Conservation (phyloP, 192 early-diverging fungal species). For the Gamsiella multidivaricata region DNA sequence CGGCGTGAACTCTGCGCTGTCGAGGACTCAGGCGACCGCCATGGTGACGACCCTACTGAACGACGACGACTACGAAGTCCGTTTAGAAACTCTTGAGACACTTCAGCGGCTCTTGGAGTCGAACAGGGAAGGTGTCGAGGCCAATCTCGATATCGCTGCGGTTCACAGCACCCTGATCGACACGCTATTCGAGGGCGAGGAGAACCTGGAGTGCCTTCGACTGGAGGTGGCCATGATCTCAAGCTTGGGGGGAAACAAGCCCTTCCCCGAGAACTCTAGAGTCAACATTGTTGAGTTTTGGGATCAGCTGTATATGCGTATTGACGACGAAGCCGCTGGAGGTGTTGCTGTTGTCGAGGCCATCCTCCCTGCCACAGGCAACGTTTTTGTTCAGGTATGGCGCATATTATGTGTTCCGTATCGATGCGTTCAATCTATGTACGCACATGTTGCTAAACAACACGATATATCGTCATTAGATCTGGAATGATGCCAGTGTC, state of each 20-base stretch:
- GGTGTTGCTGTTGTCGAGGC: slow-evolving; percentile 64
- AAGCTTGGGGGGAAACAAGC: slow-evolving; percentile 16
- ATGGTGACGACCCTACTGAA: slow-evolving; percentile 55
- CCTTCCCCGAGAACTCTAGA: slow-evolving; percentile 28
- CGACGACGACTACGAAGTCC: slow-evolving; percentile 75
- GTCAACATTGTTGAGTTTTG: slow-evolving; percentile 55
- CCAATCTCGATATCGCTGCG: slow-evolving; percentile 1
- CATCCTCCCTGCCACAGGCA: slow-evolving; percentile 65
- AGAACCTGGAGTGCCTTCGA: slow-evolving; percentile 58
- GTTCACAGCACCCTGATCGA: slow-evolving; percentile 54
- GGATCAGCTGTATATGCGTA: slow-evolving; percentile 53
- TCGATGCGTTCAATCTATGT: background rate
- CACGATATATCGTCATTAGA: slow-evolving; percentile 19
- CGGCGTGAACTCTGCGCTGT: slow-evolving; percentile 20
- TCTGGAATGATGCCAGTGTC: slow-evolving; percentile 35
- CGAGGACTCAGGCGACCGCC: slow-evolving; percentile 10
- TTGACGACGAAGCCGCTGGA: slow-evolving; percentile 57
- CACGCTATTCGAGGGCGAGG: slow-evolving; percentile 56
- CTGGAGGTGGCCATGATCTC: slow-evolving; percentile 59
- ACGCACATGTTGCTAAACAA: no score
- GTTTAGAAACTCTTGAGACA: slow-evolving; percentile 62
- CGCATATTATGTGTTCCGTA: background rate
- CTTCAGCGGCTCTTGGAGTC: slow-evolving; percentile 31
- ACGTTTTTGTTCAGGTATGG: slow-evolving; percentile 60
- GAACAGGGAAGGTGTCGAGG: background rate